Evolutionary conservation across 768 basidiomycete species (phyloP), one percentile per base, ranked within the genome.

Genomic region (Rossbeevera mucosa): DNA sequence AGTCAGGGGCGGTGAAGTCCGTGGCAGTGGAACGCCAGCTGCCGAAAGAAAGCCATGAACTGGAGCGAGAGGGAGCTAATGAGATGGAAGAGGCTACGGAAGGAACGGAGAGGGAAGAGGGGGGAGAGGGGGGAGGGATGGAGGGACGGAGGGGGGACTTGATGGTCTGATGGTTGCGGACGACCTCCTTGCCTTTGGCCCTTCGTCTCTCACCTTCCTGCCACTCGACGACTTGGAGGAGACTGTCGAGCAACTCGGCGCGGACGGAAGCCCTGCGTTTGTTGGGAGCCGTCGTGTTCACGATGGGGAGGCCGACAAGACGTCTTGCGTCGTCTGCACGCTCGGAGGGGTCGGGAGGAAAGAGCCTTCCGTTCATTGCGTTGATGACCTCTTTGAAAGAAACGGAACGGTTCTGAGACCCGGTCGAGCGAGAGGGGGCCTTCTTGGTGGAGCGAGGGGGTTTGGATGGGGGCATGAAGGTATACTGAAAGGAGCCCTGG

Each of bases 331-430:
- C 69, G 12, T 66, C 64, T 30, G 52, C 69, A 48, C 60, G 71
- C 59, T 59, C 69, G 47, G 56, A 63, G 30, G 62, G 51, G 26
- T 77, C 73, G 5, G 63, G 54, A 2, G 77, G 80, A 58, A 85
- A 85, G 18, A 85, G 70, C 5, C 74, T 71, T 5, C 83, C 83
- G 38, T 78, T 72, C 80, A 85, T 83, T 62, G 77, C 76, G 42
- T 63, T 63, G 41, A 81, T 66, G 46, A 85, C 82, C 30, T 82
- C 80, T 45, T 74, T 72, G 64, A 85, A 85, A 1, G 79, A 65
- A 11, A 85, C 76, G 7, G 73, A 59, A 20, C 72, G 71, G 20
- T 72, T 64, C 9, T 30, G 56, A 31, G 47, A 55, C 4, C 51
- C 57, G 21, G 65, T 21, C 0, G 64, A 54, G 22, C 42, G 45